Base-by-base conservation (phyloP, 2,329 filamentous ascomycete species). In the Aspergillus fumigatus region DNA sequence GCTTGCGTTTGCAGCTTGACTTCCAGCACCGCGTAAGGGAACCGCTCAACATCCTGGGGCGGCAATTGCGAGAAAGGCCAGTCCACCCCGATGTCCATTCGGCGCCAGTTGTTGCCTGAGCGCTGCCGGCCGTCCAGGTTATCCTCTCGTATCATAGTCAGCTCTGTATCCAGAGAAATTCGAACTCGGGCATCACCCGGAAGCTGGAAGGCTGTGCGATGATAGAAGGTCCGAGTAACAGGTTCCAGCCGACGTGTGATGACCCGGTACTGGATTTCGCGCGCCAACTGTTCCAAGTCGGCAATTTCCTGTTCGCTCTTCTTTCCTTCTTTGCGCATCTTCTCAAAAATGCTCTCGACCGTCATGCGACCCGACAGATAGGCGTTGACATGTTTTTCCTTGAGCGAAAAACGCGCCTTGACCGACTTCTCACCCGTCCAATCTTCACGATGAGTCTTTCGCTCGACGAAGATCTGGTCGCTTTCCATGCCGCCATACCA, bases 361-460 rank as follows among this genome's bases (percentile, higher is more conserved):
- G 92, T 90, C 69, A 96, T 82, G 66, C 92, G 86, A 54, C 94
- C 94, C 51, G 82, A 82, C 75, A 99, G 79, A 72, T 92, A 99
- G 14, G 90, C 83, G 70, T 97, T 97, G 69, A 99, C 88, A 61
- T 97, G 90, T 82, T 99, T 99, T 78, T 99, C 94, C 79, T 99
- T 97, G 62, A 94, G 82, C 8, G 89, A 83, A 70, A 99, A 99
- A 47, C 94, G 89, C 47, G 94, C 93, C 79, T 99, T 99, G 77
- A 99, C 94, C 1, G 93, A 97, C 78, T 97, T 96, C 74, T 99
- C 94, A 57, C 94, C 94, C 0, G 94, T 99, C 94, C 94, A 99
- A 73, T 99, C 94, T 75, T 99, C 94, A 41, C 94, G 88, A 78
- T 99, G 94, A 0, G 94, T 99, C 78, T 99, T 99, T 60, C 94